phyloP scores from a whole-genome alignment of 495 filamentous ascomycete species.

The Glutinoglossum americanum region DNA sequence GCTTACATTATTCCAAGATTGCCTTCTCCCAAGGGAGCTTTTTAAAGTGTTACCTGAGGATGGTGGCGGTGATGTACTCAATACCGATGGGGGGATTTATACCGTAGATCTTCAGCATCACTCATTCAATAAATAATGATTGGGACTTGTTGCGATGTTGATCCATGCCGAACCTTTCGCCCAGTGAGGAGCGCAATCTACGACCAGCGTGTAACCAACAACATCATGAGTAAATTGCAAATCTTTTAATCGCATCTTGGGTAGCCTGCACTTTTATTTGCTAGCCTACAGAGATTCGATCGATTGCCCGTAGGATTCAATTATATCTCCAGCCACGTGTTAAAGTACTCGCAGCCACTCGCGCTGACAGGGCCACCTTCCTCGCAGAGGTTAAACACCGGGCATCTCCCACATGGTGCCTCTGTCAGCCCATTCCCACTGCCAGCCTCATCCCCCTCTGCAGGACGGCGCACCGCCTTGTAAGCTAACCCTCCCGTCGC shows the following conservation, averaged over 20 bases:
- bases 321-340: conserved; percentile 41
- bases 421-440: conserved; percentile 51
- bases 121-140: background rate
- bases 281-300: no score
- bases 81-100: background rate
- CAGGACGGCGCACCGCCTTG: conserved; percentile 20
- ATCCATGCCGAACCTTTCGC: background rate
- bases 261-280: background rate
- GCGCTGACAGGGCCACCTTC: conserved; percentile 77
- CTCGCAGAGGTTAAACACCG: conserved; percentile 80
- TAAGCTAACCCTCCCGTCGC: conserved; percentile 27
- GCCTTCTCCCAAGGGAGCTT: background rate
- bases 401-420: conserved; percentile 75
- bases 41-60: background rate
- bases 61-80: background rate
- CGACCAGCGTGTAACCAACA: background rate
- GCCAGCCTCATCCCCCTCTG: conserved; percentile 11
- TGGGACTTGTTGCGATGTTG: no score
- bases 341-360: conserved; percentile 77
- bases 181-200: background rate
- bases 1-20: no score
- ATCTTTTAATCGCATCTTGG: background rate
- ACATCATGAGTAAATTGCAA: background rate
- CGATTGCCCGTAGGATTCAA: no score
- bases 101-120: background rate